A percentile compares a stretch with the other conserved stretches of the same genome.
Evolutionary conservation across 2,329 filamentous ascomycete species (phyloP).

Genomic region (Raffaelea ambrosiae): DNA sequence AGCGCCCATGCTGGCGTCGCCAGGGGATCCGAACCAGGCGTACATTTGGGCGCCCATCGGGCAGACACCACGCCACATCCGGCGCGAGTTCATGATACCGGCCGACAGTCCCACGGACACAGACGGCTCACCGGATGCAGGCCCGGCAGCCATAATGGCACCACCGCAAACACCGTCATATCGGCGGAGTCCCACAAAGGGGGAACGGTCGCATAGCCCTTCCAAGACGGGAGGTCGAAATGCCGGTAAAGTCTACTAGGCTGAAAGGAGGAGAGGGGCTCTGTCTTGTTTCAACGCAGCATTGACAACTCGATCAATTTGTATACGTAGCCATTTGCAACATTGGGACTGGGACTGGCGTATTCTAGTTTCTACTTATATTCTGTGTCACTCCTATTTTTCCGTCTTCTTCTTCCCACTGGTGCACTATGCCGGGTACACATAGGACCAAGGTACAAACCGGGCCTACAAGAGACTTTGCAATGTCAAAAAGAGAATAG

Average conservation of each 20-base stretch:
- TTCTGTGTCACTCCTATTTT: no score
- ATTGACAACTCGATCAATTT: no score
- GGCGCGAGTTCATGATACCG: slow-evolving; percentile 31
- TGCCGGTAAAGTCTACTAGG: slow-evolving; percentile 28
- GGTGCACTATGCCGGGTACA: no score
- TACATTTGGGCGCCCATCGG: slow-evolving; percentile 41
- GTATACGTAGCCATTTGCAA: no score
- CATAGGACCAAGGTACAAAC: no score
- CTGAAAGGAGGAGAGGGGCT: no score
- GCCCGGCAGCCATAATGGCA: slow-evolving; percentile 30
- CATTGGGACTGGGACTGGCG: no score
- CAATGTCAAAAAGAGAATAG: no score
- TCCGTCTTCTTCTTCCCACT: no score
- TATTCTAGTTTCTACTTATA: no score
- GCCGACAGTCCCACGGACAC: slow-evolving; percentile 37
- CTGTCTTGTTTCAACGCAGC: no score
- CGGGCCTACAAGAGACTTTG: no score
- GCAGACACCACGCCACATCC: slow-evolving; percentile 38
- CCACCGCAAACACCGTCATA: slow-evolving; percentile 36
- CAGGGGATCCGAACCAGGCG: slow-evolving; percentile 26
- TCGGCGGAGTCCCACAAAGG: slow-evolving; percentile 32
- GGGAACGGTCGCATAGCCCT: slow-evolving; percentile 40
- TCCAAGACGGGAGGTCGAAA: slow-evolving; percentile 33
- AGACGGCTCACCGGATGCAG: slow-evolving; percentile 36
- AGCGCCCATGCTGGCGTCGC: slow-evolving; percentile 17